Base-by-base conservation (phyloP, 2,329 filamentous ascomycete genomes). In the Colletotrichum zoysiae region DNA sequence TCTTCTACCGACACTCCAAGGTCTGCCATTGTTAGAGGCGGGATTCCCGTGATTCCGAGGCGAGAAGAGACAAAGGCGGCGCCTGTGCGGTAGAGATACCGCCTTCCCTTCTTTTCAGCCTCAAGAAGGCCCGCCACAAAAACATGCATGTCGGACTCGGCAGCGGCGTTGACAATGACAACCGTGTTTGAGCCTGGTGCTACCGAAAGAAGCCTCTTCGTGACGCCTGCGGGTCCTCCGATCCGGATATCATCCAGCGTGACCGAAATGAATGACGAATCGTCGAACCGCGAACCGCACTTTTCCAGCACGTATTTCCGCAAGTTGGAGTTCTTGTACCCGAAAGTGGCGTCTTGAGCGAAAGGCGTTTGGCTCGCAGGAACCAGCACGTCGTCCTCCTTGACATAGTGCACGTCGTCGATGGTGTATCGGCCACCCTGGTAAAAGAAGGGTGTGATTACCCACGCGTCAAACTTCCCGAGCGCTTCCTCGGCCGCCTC, bases 371-470 rank as follows among this genome's bases (percentile, higher is more conserved):
- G 79, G 0, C 83, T 85, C 0, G 87, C 86, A 0, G 88, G 86
- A 0, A 88, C 83, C 2, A 88, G 74, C 0, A 74, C 75, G 0
- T 84, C 83, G 0, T 84, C 84, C 56, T 89, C 87, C 1, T 84
- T 83, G 9, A 90, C 88, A 69, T 90, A 90, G 75, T 90, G 88
- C 1, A 89, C 82, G 75, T 90, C 85, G 38, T 85, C 76, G 18
- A 90, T 87, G 0, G 88, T 90, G 55, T 86, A 87, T 3, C 88
- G 77, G 0, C 88, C 88, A 7, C 88, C 89, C 74, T 90, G 87
- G 4, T 86, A 80, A 76, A 90, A 90, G 77, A 90, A 90, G 0
- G 88, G 88, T 0, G 87, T 87, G 0, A 90, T 78, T 1, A 90
- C 80, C 83, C 87, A 88, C 0, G 84, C 86, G 73, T 89, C 86